Conservation (phyloP, 1,284 basidiomycete genomes). For the Volvariella volvacea region DNA sequence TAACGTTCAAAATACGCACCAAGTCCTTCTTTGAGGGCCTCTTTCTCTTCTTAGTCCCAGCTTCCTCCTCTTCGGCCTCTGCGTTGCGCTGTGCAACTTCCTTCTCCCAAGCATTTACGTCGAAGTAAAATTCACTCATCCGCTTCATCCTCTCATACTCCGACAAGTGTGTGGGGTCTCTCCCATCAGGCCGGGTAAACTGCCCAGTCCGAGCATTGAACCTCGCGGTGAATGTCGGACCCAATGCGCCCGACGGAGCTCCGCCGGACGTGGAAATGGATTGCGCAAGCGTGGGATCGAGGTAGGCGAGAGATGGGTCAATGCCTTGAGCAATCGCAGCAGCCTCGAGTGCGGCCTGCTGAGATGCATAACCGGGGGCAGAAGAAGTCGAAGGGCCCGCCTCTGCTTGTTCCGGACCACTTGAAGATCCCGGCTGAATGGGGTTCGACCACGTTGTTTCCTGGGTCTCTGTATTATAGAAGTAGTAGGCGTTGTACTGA, state of each 20-base stretch:
- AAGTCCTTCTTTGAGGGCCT: slow-evolving; percentile 81
- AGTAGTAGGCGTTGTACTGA: slow-evolving; percentile 81
- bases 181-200: slow-evolving; percentile 60
- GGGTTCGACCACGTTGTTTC: slow-evolving; percentile 91
- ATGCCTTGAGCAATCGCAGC: slow-evolving; percentile 73
- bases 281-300: slow-evolving; percentile 66
- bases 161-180: slow-evolving; percentile 71
- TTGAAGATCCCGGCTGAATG: slow-evolving; percentile 32
- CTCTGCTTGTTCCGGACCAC: slow-evolving; percentile 5
- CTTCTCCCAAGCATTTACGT: slow-evolving; percentile 76
- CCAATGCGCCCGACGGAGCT: slow-evolving; percentile 20
- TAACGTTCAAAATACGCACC: slow-evolving; percentile 43
- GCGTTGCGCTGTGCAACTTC: slow-evolving; percentile 54
- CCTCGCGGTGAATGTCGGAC: slow-evolving; percentile 54
- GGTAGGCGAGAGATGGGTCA: slow-evolving; percentile 76
- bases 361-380: slow-evolving; percentile 15
- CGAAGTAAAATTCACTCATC: slow-evolving; percentile 87
- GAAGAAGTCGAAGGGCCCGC: slow-evolving; percentile 10
- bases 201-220: slow-evolving; percentile 84
- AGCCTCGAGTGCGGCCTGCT: slow-evolving; percentile 45
- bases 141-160: slow-evolving; percentile 81
- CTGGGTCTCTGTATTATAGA: slow-evolving; percentile 73
- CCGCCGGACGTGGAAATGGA: slow-evolving; percentile 27
- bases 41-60: slow-evolving; percentile 65
- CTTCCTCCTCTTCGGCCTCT: slow-evolving; percentile 46